Evolutionary conservation across 2,329 filamentous ascomycete species (phyloP).

Genomic region (Hymenoscyphus salicellus): DNA sequence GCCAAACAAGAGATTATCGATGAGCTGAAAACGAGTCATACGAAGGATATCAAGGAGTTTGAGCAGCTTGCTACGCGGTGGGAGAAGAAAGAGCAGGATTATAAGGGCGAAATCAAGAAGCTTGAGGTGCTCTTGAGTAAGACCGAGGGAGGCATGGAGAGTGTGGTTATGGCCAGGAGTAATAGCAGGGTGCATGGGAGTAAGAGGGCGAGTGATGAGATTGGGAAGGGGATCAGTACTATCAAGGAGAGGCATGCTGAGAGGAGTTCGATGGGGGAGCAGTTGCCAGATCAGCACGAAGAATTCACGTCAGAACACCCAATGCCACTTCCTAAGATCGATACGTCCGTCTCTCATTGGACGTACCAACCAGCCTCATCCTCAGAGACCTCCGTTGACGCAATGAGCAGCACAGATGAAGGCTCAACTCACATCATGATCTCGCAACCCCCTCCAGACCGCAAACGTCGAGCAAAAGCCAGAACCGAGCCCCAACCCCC

Average conservation of each 20-base stretch:
- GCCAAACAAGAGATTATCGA: slow-evolving; percentile 27
- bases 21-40: slow-evolving; percentile 27
- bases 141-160: slow-evolving; percentile 33
- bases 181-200: slow-evolving; percentile 32
- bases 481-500: background rate
- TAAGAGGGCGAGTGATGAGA: slow-evolving; percentile 23
- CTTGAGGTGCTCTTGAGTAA: slow-evolving; percentile 34
- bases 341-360: background rate
- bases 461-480: background rate
- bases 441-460: background rate
- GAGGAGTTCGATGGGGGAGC: slow-evolving; percentile 13
- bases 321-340: background rate
- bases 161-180: slow-evolving; percentile 30
- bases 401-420: slow-evolving; percentile 1
- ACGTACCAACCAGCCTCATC: slow-evolving; percentile 16
- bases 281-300: background rate
- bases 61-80: slow-evolving; percentile 29
- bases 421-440: background rate
- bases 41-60: slow-evolving; percentile 31
- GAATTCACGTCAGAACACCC: slow-evolving; percentile 4
- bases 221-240: slow-evolving; percentile 22
- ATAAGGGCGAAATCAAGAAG: slow-evolving; percentile 34
- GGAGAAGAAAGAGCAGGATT: slow-evolving; percentile 32
- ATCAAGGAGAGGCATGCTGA: slow-evolving; percentile 26
- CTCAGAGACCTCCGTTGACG: slow-evolving; percentile 17